These are phyloP conservation scores for Suillus americanus DNA, from an alignment of 768 basidiomycete genomes.

Conservation along the genomic window DNA sequence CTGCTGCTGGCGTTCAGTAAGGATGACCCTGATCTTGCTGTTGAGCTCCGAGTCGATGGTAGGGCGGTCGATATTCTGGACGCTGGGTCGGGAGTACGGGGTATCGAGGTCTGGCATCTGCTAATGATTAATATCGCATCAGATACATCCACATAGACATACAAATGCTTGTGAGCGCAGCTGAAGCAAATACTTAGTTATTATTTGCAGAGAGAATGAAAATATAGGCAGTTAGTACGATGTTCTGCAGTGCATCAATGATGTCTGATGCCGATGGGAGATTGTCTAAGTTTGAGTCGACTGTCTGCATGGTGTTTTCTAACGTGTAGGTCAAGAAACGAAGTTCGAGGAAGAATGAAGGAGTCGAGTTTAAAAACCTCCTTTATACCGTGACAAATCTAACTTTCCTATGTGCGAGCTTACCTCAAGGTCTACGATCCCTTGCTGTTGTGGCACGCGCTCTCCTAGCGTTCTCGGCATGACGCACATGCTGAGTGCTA, in stretches of 20 bases:
- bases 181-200: neutral
- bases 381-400: too few relatives aligned
- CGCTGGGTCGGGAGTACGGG: neutral
- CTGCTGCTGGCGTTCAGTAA: too few relatives aligned
- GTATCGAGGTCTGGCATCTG: neutral
- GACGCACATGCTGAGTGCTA: too few relatives aligned
- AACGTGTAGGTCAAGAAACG: neutral
- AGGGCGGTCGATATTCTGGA: neutral
- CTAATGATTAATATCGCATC: neutral
- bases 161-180: neutral
- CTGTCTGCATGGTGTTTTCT: neutral
- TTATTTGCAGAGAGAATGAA: neutral
- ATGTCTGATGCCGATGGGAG: neutral
- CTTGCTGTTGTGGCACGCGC: too few relatives aligned
- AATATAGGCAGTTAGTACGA: neutral
- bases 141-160: neutral
- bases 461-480: too few relatives aligned
- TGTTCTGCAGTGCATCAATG: neutral
- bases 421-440: too few relatives aligned
- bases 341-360: too few relatives aligned
- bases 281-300: neutral
- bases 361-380: too few relatives aligned
- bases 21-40: constrained; percentile 15
- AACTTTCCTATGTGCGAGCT: too few relatives aligned
- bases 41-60: constrained; percentile 4